Evolutionary conservation across 805 yeast genomes (phyloP), one percentile per base, ranked within the genome.

Genomic region (Candida sanyiensis): DNA sequence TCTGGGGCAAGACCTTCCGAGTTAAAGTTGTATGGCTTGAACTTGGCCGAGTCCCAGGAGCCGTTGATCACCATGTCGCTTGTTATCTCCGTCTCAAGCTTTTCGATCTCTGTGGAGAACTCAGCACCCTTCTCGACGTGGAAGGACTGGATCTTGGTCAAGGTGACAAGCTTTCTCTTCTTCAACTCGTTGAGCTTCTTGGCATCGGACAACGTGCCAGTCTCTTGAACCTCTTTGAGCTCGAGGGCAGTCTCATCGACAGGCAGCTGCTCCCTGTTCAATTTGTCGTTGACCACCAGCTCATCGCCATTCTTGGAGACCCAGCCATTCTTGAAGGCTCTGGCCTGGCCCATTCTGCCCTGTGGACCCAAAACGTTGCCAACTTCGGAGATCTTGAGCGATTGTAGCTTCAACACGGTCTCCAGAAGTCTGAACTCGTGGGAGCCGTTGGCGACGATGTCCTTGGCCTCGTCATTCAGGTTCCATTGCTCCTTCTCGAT

Each of bases 311-410:
- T 84, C 61, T 94, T 93, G 47, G 75, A 67, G 54, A 93, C 80
- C 99, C 99, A 93, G 29, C 95, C 94, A 62, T 89, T 89, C 64
- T 88, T 90, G 75, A 93, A 94, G 13, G 97, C 99, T 56, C 89
- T 80, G 51, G 95, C 95, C 67, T 93, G 98, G 47, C 98, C 99
- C 48, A 90, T 73, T 52, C 81, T 80, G 46, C 97, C 97, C 43
- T 77, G 77, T 37, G 77, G 67, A 40, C 97, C 97, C 64, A 90
- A 69, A 48, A 81, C 73, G 40, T 78, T 59, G 36, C 66, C 65
- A 38, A 83, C 85, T 38, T 90, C 97, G 18, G 83, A 60, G 51
- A 93, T 80, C 57, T 83, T 85, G 53, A 93, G 71, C 26, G 90
- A 88, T 41, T 83, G 95, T 36, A 89, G 63, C 33, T 81, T 69